Evolutionary conservation across 2,329 filamentous ascomycete genomes (phyloP), one percentile per base, ranked within the genome.

Genomic region (Fusarium algeriense): DNA sequence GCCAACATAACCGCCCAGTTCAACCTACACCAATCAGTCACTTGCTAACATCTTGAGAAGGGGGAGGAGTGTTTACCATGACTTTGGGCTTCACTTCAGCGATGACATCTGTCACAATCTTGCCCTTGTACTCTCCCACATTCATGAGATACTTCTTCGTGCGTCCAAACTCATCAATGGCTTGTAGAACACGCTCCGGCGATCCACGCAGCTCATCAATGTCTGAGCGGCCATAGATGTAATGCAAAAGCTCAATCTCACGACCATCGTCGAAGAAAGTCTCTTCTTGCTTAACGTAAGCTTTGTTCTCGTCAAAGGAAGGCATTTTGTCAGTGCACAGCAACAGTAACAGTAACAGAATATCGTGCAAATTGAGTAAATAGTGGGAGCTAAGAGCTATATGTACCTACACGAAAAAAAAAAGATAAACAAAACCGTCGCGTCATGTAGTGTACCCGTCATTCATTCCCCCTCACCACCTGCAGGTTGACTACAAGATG

Each of bases 1-100:
- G 44, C 93, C 93, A 23, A 94, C 86, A 79, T 95, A 96, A 52
- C 92, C 91, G 49, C 93, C 93, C 0, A 96, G 85, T 78, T 97
- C 93, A 49, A 95, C 86, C 80, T 81, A 10, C 7, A n/a, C 1
- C 5, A 7, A 12, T 3, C 32, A 1, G 6, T 69, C 38, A 64
- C 28, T 5, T 5, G 2, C 28, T 5, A 30, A 30, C 28, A 30
- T 30, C 28, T 30, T 5, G 10, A 30, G 28, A 30, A n/a, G n/a
- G n/a, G n/a, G n/a, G n/a, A n/a, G n/a, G n/a, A n/a, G n/a, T n/a
- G n/a, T n/a, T n/a, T n/a, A 88, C 88, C 89, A 94, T 93, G 5
- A 85, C 85, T 58, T 88, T 80, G 1, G 92, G 92, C 78, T 91
- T 92, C 50, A 86, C 82, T 69, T 92, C 83, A 23, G 83, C 83